Evolutionary conservation across 805 yeast species (phyloP).

Genomic region (Hanseniaspora thailandica): DNA sequence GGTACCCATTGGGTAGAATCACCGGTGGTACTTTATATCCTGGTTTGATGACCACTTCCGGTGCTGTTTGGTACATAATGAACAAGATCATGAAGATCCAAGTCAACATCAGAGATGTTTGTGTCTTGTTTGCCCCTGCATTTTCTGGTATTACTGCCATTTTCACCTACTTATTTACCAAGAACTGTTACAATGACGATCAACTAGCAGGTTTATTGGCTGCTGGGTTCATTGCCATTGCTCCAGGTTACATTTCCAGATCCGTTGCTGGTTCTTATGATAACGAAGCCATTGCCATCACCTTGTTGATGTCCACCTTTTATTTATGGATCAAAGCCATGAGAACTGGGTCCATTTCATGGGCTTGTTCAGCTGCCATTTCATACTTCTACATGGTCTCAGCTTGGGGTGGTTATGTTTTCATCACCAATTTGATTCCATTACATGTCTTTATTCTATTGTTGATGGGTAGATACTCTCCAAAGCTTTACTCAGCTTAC

Average conservation of each 20-base stretch:
- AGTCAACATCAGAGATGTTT: slow-evolving; percentile 85
- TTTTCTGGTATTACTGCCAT: slow-evolving; percentile 86
- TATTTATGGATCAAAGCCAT: slow-evolving; percentile 91
- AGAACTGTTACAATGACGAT: slow-evolving; percentile 64
- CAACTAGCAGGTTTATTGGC: slow-evolving; percentile 80
- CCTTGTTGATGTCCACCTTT: slow-evolving; percentile 87
- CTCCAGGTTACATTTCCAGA: slow-evolving; percentile 96
- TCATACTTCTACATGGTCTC: slow-evolving; percentile 97
- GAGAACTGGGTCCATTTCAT: slow-evolving; percentile 78
- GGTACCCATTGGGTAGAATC: slow-evolving; percentile 98
- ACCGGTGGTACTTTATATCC: slow-evolving; percentile 98
- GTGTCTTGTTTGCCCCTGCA: slow-evolving; percentile 94
- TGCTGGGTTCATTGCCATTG: slow-evolving; percentile 91
- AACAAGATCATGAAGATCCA: slow-evolving; percentile 58
- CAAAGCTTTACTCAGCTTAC: slow-evolving; percentile 76
- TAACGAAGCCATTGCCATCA: slow-evolving; percentile 97
- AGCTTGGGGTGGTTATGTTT: slow-evolving; percentile 99
- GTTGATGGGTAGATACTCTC: slow-evolving; percentile 86
- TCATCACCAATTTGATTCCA: slow-evolving; percentile 94
- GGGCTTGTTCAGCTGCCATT: slow-evolving; percentile 71
- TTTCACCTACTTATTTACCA: slow-evolving; percentile 75
- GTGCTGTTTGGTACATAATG: slow-evolving; percentile 68
- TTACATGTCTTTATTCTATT: slow-evolving; percentile 82
- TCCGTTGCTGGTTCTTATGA: slow-evolving; percentile 98
- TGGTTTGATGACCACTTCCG: slow-evolving; percentile 96